Conservation (phyloP, 2,329 filamentous ascomycete genomes). For the Grosmannia huntii region DNA sequence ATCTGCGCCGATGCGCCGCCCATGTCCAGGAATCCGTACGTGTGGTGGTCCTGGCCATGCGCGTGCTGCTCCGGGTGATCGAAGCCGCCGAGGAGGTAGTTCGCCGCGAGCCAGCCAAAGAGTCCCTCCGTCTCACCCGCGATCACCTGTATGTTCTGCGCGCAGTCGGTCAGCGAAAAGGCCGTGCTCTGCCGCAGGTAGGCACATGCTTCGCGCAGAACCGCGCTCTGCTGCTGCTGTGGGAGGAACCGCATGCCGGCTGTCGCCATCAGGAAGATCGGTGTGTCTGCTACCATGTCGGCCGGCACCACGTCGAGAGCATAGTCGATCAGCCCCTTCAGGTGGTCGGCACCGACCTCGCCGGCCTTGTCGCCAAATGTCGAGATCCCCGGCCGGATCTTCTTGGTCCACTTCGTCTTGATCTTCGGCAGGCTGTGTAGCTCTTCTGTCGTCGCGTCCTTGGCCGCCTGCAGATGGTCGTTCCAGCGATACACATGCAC, state of each 20-base stretch:
- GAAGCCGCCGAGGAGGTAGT: constrained; percentile 88
- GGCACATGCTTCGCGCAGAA: constrained; percentile 68
- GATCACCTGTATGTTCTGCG: constrained; percentile 83
- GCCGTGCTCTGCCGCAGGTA: constrained; percentile 66
- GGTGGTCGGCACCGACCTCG: constrained; percentile 67
- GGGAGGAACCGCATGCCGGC: constrained; percentile 86
- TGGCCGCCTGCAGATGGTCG: constrained; percentile 54
- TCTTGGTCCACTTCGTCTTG: constrained; percentile 80
- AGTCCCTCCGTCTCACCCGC: constrained; percentile 89
- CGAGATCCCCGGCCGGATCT: constrained; percentile 87
- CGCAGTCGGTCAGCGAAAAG: constrained; percentile 84
- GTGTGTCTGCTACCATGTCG: constrained; percentile 68
- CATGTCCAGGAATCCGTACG: constrained; percentile 97
- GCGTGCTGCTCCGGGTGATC: constrained; percentile 60
- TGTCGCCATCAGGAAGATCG: constrained; percentile 89
- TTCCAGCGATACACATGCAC: constrained; percentile 93
- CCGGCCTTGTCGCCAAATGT: constrained; percentile 70
- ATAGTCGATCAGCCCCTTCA: constrained; percentile 68
- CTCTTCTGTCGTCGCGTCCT: constrained; percentile 44
- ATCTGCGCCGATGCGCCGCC: constrained; percentile 96
- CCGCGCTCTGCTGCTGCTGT: constrained; percentile 53
- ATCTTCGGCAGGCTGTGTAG: constrained; percentile 63
- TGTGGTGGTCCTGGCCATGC: constrained; percentile 81
- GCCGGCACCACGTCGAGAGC: constrained; percentile 66
- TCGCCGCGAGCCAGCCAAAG: constrained; percentile 95